A percentile compares a stretch with the other conserved stretches of the same genome.
Evolutionary conservation across 2,329 filamentous ascomycete species (phyloP).

Genomic region (Thelonectria olida): DNA sequence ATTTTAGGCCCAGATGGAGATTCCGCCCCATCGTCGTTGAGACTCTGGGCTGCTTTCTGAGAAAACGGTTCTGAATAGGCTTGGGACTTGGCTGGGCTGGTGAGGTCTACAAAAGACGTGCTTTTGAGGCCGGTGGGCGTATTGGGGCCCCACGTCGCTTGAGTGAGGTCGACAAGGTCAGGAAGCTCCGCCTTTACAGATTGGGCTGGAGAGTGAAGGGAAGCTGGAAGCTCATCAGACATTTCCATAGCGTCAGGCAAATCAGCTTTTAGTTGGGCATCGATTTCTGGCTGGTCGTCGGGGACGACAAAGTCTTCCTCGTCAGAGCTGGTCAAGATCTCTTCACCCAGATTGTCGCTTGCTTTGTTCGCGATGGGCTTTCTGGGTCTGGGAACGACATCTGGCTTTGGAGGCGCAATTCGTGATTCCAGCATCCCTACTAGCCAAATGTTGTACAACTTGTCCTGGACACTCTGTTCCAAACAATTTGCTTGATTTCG

Average conservation of each 20-base stretch:
- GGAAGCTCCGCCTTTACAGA: slow-evolving; percentile 34
- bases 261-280: slow-evolving; percentile 1
- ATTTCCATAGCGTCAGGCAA: slow-evolving; percentile 14
- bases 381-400: slow-evolving; percentile 31
- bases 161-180: slow-evolving; percentile 43
- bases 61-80: not conserved
- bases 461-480: slow-evolving; percentile 71
- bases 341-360: slow-evolving; percentile 49
- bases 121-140: not conserved
- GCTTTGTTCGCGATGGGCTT: slow-evolving; percentile 2
- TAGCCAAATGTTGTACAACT: slow-evolving; percentile 62
- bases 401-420: slow-evolving; percentile 49
- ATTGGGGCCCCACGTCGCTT: slow-evolving; percentile 32
- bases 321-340: slow-evolving; percentile 61
- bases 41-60: not conserved
- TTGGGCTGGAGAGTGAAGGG: not conserved
- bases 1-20: not conserved
- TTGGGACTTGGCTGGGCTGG: slow-evolving; percentile 30
- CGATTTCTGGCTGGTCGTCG: slow-evolving; percentile 29
- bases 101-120: slow-evolving; percentile 38
- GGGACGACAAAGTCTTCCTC: slow-evolving; percentile 62
- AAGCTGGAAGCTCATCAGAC: not conserved
- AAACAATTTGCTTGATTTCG: slow-evolving; percentile 65
- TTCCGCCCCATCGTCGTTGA: not conserved
- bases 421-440: slow-evolving; percentile 56